phyloP scores from a whole-genome alignment of 306 rosid genomes.

The Quercus agrifolia region DNA sequence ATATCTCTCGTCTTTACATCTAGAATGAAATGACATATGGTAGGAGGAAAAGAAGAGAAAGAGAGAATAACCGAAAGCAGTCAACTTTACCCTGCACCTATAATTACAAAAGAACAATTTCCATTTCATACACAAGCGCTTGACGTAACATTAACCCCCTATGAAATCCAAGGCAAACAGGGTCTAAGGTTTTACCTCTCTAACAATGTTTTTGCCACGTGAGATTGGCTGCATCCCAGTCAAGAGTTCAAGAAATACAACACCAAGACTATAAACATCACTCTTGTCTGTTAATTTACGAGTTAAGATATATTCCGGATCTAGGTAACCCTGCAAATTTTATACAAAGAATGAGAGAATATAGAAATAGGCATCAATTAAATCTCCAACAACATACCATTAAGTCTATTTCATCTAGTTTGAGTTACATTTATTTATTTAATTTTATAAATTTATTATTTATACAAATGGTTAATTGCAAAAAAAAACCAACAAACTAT shows the following conservation, averaged over 20 bases:
- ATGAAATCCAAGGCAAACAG: conserved; percentile 12
- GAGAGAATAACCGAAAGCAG: neutral
- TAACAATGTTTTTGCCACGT: conserved; percentile 87
- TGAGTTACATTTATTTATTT: neutral
- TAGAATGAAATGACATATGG: neutral
- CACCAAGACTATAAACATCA: conserved; percentile 30
- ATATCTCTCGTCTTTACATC: neutral
- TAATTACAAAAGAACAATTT: neutral
- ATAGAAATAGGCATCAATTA: neutral
- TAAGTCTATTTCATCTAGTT: neutral
- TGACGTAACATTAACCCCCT: neutral
- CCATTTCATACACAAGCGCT: neutral
- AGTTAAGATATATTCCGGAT: neutral
- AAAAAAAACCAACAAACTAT: too few species aligned
- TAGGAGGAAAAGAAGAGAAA: neutral
- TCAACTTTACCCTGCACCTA: neutral
- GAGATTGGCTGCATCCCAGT: conserved; percentile 93
- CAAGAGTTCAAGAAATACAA: conserved; percentile 79
- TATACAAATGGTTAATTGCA: neutral
- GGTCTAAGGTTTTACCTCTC: conserved; percentile 63
- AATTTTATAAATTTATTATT: neutral
- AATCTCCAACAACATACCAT: neutral
- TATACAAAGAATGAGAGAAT: conserved; percentile 6
- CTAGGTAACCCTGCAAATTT: conserved; percentile 20
- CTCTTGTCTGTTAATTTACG: neutral